phyloP scores from a whole-genome alignment of 257 asterid genomes.

The Plectranthus barbatus region DNA sequence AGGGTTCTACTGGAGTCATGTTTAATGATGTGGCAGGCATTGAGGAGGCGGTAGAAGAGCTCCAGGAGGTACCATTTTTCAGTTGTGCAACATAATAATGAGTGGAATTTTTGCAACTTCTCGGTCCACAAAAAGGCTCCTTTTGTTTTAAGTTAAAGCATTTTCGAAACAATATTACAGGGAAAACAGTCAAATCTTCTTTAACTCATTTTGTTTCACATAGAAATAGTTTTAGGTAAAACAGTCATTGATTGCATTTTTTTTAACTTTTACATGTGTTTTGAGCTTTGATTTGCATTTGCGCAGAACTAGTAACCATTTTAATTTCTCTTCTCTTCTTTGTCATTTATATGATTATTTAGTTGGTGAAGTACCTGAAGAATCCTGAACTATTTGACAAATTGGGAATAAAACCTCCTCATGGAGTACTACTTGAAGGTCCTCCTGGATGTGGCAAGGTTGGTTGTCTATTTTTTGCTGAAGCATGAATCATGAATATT shows the following conservation, averaged over 20 bases:
- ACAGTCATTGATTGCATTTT: not conserved
- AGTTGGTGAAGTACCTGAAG: slow-evolving; percentile 96
- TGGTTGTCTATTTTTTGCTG: slow-evolving; percentile 19
- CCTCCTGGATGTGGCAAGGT: slow-evolving; percentile 99
- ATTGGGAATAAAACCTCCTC: slow-evolving; percentile 98
- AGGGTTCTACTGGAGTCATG: slow-evolving; percentile 96
- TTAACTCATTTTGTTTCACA: slow-evolving; percentile 1
- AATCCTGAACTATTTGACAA: slow-evolving; percentile 92
- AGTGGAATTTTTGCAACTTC: slow-evolving; percentile 6
- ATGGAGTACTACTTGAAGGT: slow-evolving; percentile 98
- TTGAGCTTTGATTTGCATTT: slow-evolving; percentile 3
- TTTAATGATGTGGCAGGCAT: slow-evolving; percentile 95
- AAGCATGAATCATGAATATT: not conserved
- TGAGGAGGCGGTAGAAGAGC: slow-evolving; percentile 98
- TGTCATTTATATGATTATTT: slow-evolving; percentile 12
- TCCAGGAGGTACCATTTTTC: slow-evolving; percentile 68
- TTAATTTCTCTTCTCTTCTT: not conserved
- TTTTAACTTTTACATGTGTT: not conserved
- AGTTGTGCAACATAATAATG: not conserved
- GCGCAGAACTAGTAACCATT: slow-evolving; percentile 3
- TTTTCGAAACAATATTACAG: no score
- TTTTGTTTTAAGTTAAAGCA: not conserved
- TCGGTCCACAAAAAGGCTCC: not conserved
- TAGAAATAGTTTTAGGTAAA: slow-evolving; percentile 8
- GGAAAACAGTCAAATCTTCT: no score